Evolutionary conservation across 805 yeast species (phyloP), one percentile per base, ranked within the genome.

Genomic region (Lachancea waltii): DNA sequence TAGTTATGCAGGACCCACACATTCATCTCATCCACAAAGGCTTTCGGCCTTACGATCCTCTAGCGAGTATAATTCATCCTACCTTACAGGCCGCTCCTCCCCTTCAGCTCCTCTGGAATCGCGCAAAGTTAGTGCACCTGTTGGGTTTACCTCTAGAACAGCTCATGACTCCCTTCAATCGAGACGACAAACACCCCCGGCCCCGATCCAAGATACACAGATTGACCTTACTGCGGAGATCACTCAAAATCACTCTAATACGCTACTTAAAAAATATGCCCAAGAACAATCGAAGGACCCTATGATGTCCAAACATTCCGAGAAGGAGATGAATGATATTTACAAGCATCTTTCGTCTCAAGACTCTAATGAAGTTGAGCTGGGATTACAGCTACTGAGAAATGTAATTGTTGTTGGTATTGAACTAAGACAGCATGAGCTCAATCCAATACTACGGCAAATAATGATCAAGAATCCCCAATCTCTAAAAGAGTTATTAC

Each of bases 1-100:
- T 16, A 59, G 54, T 35, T 52, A 51, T 46, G 66, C 64, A 0
- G 48, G 58, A 48, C 53, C 66, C 25, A 47, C 54, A 14, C 53
- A 44, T 38, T 36, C 55, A 3, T 44, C 54, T 23, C 16, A 35
- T 31, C n/a, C 27, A 16, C 38, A 31, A 10, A 27, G 43, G 29
- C 24, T 40, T 3, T 9, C 30, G 9, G 33, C 35, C 11, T 25
- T 25, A n/a, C 23, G 42, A 22, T 35, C 45, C 1, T 22, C 36
- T 8, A 42, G 36, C 15, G 45, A 38, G 11, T 16, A 37, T 25
- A n/a, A n/a, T n/a, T n/a, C n/a, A n/a, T n/a, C n/a, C n/a, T n/a
- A n/a, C n/a, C n/a, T n/a, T n/a, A n/a, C n/a, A n/a, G n/a, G n/a
- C n/a, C n/a, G n/a, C n/a, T n/a, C n/a, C n/a, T n/a, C n/a, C n/a